Percentiles rank a stretch among this genome's conserved stretches.
These are phyloP conservation scores for Ceratobasidium sp. DNA, from an alignment of 1,284 basidiomycete genomes.

Conservation along the genomic window DNA sequence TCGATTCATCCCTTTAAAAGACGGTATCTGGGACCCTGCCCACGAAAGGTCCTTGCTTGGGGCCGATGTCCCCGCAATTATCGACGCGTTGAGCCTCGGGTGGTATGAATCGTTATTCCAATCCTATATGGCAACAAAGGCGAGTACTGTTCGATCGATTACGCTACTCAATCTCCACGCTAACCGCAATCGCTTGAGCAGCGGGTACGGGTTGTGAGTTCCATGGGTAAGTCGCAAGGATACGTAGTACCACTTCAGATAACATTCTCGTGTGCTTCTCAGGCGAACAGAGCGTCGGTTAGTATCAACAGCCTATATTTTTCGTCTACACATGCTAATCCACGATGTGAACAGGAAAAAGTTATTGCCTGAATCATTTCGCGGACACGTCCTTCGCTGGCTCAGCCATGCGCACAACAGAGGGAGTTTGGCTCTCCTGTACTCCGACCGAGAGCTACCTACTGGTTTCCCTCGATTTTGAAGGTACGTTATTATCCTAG, in stretches of 20 bases:
- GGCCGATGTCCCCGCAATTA: constrained; percentile 70
- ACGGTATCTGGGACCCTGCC: constrained; percentile 68
- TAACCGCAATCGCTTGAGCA: background rate
- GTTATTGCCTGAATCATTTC: constrained; percentile 73
- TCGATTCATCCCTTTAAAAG: constrained; percentile 72
- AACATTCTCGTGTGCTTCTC: background rate
- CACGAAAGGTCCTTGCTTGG: constrained; percentile 70
- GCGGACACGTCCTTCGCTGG: constrained; percentile 76
- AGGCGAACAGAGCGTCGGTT: constrained; percentile 75
- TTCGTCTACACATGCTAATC: background rate
- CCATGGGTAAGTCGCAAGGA: constrained; percentile 65
- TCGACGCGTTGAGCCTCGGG: constrained; percentile 69
- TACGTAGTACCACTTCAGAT: too few species aligned
- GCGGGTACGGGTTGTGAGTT: constrained; percentile 75
- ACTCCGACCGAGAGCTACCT: constrained; percentile 70
- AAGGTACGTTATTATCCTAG: constrained; percentile 60
- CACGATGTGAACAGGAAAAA: constrained; percentile 38
- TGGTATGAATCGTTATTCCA: constrained; percentile 77
- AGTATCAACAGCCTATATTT: constrained; percentile 54
- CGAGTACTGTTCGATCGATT: constrained; percentile 49
- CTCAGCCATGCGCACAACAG: constrained; percentile 75
- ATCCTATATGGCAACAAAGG: constrained; percentile 73
- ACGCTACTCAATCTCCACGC: background rate
- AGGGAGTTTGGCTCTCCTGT: constrained; percentile 72
- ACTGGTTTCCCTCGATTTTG: constrained; percentile 74